A percentile compares a stretch with the other conserved stretches of the same genome.
Evolutionary conservation across 208 protist species (phyloP).

Genomic region (Leishmania turanica): DNA sequence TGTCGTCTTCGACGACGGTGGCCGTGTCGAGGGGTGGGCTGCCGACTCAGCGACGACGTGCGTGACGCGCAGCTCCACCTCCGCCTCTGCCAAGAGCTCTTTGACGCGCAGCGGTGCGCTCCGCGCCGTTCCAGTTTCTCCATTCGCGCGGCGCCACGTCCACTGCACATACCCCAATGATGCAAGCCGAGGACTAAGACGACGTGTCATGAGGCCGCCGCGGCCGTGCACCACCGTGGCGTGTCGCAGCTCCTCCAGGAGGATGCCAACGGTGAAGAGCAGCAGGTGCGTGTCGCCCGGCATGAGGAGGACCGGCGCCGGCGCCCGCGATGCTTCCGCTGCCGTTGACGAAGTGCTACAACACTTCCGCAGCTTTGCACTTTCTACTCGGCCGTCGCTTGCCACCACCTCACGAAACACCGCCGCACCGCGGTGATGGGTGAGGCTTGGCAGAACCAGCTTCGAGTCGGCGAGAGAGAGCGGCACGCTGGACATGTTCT

Average conservation of each 20-base stretch:
- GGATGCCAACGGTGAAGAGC: slow-evolving; percentile 40
- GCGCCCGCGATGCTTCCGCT: neutral
- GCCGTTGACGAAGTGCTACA: neutral
- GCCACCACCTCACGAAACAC: slow-evolving; percentile 7
- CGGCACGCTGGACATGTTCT: slow-evolving; percentile 53
- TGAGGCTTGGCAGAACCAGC: slow-evolving; percentile 13
- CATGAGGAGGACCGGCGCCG: slow-evolving; percentile 10
- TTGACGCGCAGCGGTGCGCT: slow-evolving; percentile 37
- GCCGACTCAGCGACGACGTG: neutral
- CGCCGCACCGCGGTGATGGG: slow-evolving; percentile 17
- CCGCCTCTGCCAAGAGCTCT: slow-evolving; percentile 30
- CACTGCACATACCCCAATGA: slow-evolving; percentile 58
- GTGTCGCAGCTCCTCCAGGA: slow-evolving; percentile 35
- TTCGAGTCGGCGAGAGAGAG: slow-evolving; percentile 18
- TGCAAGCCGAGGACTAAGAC: slow-evolving; percentile 25
- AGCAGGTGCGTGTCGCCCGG: slow-evolving; percentile 47
- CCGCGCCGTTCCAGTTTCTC: slow-evolving; percentile 50
- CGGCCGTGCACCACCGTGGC: slow-evolving; percentile 27
- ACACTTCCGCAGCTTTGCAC: neutral
- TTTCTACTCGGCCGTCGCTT: neutral
- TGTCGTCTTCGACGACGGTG: neutral
- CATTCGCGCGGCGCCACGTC: slow-evolving; percentile 52
- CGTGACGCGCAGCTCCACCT: slow-evolving; percentile 35
- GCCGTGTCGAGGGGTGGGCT: neutral
- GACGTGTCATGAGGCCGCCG: slow-evolving; percentile 14